phyloP scores from a whole-genome alignment of 2,329 filamentous ascomycete species.

The Trichoderma guizhouense region DNA sequence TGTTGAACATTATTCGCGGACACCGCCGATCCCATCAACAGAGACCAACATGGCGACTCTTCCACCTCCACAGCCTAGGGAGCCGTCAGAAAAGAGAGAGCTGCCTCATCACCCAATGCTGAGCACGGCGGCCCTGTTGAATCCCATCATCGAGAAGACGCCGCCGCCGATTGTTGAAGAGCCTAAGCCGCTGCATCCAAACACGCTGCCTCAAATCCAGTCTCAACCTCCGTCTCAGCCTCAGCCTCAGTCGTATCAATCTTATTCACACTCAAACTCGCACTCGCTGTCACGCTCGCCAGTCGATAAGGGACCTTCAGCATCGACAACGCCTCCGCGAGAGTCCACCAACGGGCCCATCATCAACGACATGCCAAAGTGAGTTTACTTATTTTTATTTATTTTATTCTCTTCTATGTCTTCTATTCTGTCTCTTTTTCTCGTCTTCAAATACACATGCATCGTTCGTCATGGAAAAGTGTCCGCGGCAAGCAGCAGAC shows the following conservation, averaged over 20 bases:
- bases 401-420: background rate
- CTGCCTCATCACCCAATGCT: constrained; percentile 10
- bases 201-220: background rate
- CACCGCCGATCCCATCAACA: constrained; percentile 10
- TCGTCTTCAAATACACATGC: background rate
- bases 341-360: background rate
- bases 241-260: background rate
- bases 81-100: constrained; percentile 4
- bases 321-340: constrained; percentile 1
- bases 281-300: background rate
- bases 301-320: background rate
- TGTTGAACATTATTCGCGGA: constrained; percentile 8
- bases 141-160: constrained; percentile 12
- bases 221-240: background rate
- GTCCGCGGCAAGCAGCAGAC: background rate
- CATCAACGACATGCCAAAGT: background rate
- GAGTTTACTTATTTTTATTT: background rate
- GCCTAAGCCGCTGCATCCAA: background rate
- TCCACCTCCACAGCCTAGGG: background rate
- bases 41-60: background rate
- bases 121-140: constrained; percentile 5
- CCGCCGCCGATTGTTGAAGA: background rate
- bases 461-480: background rate
- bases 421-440: background rate
- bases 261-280: background rate